A percentile compares a stretch with the other conserved stretches of the same genome.
Conservation (phyloP, 2,329 filamentous ascomycete species). For the Sphaerulina musiva region DNA sequence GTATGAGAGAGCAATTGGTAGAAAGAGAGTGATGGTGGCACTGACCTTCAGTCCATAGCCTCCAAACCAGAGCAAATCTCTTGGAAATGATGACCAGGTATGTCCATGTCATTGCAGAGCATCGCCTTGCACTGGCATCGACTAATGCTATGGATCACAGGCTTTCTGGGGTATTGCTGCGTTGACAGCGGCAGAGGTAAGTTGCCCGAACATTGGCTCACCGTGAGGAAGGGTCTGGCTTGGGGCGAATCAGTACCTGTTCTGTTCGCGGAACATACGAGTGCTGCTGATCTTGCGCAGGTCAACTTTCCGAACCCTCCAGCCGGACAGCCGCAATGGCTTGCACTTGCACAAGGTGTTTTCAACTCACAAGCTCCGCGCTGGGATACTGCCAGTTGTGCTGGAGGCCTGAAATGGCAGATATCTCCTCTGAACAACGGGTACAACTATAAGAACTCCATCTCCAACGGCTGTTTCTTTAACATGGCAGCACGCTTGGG, state of each 20-base stretch:
- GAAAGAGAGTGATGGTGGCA: neutral
- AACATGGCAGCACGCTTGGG: slow-evolving; percentile 43
- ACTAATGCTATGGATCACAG: neutral
- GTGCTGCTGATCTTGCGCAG: slow-evolving; percentile 23
- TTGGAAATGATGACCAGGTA: slow-evolving; percentile 53
- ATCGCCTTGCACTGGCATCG: neutral
- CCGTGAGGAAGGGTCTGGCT: too few relatives aligned
- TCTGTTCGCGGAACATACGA: too few relatives aligned
- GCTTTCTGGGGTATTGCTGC: slow-evolving; percentile 53
- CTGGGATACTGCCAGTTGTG: slow-evolving; percentile 36
- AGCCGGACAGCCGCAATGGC: slow-evolving; percentile 38
- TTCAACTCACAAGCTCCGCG: slow-evolving; percentile 37
- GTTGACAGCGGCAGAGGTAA: slow-evolving; percentile 46
- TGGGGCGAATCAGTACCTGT: too few relatives aligned
- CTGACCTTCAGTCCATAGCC: slow-evolving; percentile 35
- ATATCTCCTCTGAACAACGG: slow-evolving; percentile 45
- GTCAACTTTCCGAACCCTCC: slow-evolving; percentile 43
- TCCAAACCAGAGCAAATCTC: slow-evolving; percentile 32
- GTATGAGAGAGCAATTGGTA: slow-evolving; percentile 33
- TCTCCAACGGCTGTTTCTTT: slow-evolving; percentile 50
- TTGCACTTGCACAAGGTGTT: slow-evolving; percentile 41
- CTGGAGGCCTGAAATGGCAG: slow-evolving; percentile 32
- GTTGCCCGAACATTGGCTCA: too few relatives aligned
- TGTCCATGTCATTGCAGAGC: neutral
- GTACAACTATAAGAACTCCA: slow-evolving; percentile 45